Evolutionary conservation across 2,329 filamentous ascomycete species (phyloP), one percentile per base, ranked within the genome.

Genomic region (Sphaerulina musiva): DNA sequence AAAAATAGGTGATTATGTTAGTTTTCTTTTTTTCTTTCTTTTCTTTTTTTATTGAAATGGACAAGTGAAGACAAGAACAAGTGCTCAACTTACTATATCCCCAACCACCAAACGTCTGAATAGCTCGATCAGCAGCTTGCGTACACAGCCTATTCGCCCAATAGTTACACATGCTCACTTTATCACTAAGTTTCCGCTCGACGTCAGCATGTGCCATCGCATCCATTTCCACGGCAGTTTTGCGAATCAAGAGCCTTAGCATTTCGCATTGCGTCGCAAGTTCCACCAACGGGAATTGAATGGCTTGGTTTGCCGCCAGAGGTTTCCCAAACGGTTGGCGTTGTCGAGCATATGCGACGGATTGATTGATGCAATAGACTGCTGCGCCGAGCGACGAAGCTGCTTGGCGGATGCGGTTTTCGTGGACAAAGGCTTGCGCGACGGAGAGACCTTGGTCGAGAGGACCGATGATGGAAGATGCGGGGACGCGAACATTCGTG

Each of bases 101-200:
- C 62, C 79, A 78, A 0, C 80, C 80, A 6, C 81, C 81, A 62
- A 81, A 76, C 9, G 82, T 77, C 71, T 84, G 81, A 29, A 84
- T 84, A 2, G 81, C 81, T 31, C 77, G 72, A 63, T 85, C 82
- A 2, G 81, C 81, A 2, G 81, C 79, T 63, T 84, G 74, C 9
- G 77, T 80, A 49, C 78, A 82, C 38, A 84, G 66, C 36, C 81
- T 70, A 62, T 84, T 84, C 0, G 80, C 81, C 74, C 79, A 84
- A 65, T 82, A 84, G 62, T 84, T 84, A 68, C 82, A 84, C 81
- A 84, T 84, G 51, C 74, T 77, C 31, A 84, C 80, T 64, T 82
- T 81, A 64, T 82, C 79, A 23, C 79, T 79, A n/a, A 84, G 70
- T 59, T 73, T 74, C 63, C 72, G 74, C 69, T 84, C 81, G 29